Percentiles rank a stretch among this genome's conserved stretches.
Evolutionary conservation across 768 basidiomycete species (phyloP).

Genomic region (Pulveroboletus sp.): DNA sequence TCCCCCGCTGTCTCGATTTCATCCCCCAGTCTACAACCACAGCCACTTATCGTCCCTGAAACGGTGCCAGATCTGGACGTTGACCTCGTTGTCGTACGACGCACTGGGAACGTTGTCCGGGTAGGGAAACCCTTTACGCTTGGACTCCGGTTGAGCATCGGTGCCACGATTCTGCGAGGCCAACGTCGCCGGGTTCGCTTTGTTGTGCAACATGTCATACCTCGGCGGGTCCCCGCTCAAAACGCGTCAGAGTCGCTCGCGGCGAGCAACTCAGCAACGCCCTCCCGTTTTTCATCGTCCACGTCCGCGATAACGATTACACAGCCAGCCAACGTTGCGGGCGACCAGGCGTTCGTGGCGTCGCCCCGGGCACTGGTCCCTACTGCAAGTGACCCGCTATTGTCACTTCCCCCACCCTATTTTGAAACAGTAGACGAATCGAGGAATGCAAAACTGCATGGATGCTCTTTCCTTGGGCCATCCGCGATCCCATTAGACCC

Average conservation of each 20-base stretch:
- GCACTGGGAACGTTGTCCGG: conserved; percentile 42
- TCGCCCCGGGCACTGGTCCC: conserved; percentile 16
- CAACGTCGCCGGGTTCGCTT: conserved; percentile 46
- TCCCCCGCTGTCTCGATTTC: conserved; percentile 29
- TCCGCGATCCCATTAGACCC: conserved; percentile 48
- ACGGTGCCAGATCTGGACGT: conserved; percentile 47
- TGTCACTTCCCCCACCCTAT: conserved; percentile 45
- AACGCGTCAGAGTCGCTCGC: conserved; percentile 4
- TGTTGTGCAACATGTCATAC: conserved; percentile 65
- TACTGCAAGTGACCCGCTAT: conserved; percentile 5
- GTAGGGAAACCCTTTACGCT: conserved; percentile 63
- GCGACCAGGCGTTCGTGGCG: conserved; percentile 9
- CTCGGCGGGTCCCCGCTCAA: conserved; percentile 30
- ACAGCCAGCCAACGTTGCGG: neutral
- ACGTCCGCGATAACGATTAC: conserved; percentile 5
- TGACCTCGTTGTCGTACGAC: conserved; percentile 51
- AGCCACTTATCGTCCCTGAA: conserved; percentile 22
- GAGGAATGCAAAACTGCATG: conserved; percentile 27
- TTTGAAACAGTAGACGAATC: conserved; percentile 41
- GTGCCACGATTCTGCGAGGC: conserved; percentile 38
- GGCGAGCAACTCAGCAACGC: conserved; percentile 1
- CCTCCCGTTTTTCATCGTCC: conserved; percentile 7
- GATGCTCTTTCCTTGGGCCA: conserved; percentile 47
- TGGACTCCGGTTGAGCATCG: conserved; percentile 49
- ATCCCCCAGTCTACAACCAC: conserved; percentile 9